phyloP scores from a whole-genome alignment of 306 rosid genomes.

The Cucumis hystrix region DNA sequence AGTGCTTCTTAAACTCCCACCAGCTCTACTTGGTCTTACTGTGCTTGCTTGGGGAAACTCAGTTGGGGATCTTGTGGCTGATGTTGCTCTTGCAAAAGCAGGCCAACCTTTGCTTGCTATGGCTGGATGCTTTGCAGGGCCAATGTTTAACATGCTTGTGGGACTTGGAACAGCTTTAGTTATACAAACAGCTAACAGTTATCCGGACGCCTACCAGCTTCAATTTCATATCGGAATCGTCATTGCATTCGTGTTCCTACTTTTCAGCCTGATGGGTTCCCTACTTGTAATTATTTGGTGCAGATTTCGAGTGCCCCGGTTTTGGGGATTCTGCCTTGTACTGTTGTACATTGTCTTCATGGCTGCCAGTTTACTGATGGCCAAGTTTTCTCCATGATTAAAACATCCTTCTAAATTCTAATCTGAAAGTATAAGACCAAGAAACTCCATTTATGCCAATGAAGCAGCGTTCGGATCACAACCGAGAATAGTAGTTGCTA shows the following conservation, averaged over 20 bases:
- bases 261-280: conserved; percentile 91
- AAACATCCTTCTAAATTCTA: neutral
- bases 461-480: neutral
- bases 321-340: conserved; percentile 93
- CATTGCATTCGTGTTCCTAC: conserved; percentile 75
- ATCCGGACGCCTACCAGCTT: conserved; percentile 70
- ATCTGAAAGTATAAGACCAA: neutral
- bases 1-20: conserved; percentile 52
- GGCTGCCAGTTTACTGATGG: conserved; percentile 54
- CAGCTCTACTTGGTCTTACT: conserved; percentile 71
- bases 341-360: conserved; percentile 61
- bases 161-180: conserved; percentile 93
- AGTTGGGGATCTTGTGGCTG: conserved; percentile 93
- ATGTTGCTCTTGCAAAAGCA: conserved; percentile 88
- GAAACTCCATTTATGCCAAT: neutral
- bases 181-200: conserved; percentile 52
- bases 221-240: conserved; percentile 71
- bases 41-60: conserved; percentile 99
- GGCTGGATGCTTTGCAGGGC: conserved; percentile 98
- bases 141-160: conserved; percentile 95
- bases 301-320: conserved; percentile 88
- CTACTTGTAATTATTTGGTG: conserved; percentile 75
- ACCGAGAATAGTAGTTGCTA: neutral
- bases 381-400: conserved; percentile 57
- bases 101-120: conserved; percentile 95